These are phyloP conservation scores for Ligustrum vulgare DNA, from an alignment of 257 asterid genomes.

Conservation along the genomic window DNA sequence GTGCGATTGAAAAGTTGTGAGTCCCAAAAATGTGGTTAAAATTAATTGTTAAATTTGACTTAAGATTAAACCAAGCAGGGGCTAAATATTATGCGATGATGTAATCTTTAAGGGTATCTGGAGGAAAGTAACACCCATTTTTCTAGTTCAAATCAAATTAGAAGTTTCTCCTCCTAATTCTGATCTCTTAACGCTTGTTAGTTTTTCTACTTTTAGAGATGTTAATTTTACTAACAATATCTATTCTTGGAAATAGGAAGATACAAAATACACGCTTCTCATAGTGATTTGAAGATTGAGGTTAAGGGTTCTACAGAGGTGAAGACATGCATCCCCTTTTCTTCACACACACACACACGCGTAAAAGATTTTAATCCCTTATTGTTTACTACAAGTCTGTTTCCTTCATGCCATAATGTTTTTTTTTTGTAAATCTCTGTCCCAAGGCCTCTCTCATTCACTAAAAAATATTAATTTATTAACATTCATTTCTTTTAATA, in stretches of 20 bases:
- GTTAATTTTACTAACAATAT: constrained; percentile 16
- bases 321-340: constrained; percentile 19
- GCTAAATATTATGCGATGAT: not conserved
- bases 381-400: not conserved
- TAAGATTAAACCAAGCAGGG: no score
- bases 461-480: not conserved
- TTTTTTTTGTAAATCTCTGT: not conserved
- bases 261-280: constrained; percentile 74
- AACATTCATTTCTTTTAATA: constrained; percentile 10
- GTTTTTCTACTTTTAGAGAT: constrained; percentile 5
- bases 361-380: no score
- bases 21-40: no score
- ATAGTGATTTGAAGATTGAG: constrained; percentile 65
- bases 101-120: constrained; percentile 23
- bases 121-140: constrained; percentile 5
- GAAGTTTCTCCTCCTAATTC: constrained; percentile 8
- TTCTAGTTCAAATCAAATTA: constrained; percentile 4
- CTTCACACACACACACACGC: not conserved
- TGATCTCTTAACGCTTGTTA: constrained; percentile 8
- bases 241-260: constrained; percentile 56
- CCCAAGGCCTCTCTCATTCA: not conserved
- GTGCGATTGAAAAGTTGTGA: no score
- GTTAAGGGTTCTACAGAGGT: constrained; percentile 84
- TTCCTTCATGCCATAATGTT: constrained; percentile 16
- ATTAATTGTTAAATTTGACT: no score